Evolutionary conservation across 345 rosid genomes (phyloP), one percentile per base, ranked within the genome.

Genomic region (Ailanthus altissimus): DNA sequence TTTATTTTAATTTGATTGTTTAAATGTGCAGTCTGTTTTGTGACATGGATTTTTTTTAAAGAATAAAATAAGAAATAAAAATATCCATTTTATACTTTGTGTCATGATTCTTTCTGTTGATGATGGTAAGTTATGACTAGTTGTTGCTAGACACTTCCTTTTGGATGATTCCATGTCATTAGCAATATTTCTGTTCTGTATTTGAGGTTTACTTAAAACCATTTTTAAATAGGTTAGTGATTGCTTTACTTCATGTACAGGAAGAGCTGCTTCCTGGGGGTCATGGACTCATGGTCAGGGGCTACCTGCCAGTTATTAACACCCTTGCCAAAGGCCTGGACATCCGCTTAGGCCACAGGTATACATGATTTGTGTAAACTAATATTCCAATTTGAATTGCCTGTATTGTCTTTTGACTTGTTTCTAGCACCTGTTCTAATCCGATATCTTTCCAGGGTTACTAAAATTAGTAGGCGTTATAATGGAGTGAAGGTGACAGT

Each of bases 281-380:
- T 62, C 99, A 96, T 16, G 99, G 97, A 43, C 92, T 96, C 65
- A 96, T 96, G 99, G 98, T 96, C 42, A 86, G 99, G 86, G 99
- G 99, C 61, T 96, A 96, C 81, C 89, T 89, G 47, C 97, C 98
- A 75, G 98, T 96, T 14, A 89, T 96, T 77, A 93, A 93, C 85
- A 92, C 99, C 57, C 93, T 96, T 64, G 93, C 98, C 56, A 92
- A 93, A 84, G 99, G 98, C 56, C 91, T 96, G 45, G 97, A 96
- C 81, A 86, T 96, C 70, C 94, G 95, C 67, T 76, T 96, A 79
- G 81, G 84, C 82, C 98, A 90, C 83, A 92, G 97, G 98, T 93
- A 84, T 26, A 2, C 10, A 58, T 63, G 43, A 51, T 61, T 64
- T 51, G n/a, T 67, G 54, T 72, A 61, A 58, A 16, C 43, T 32